Percentiles rank a stretch among this genome's conserved stretches.
These are phyloP conservation scores for Vitis riparia DNA, from an alignment of 164 flowering plant genomes.

Conservation along the genomic window DNA sequence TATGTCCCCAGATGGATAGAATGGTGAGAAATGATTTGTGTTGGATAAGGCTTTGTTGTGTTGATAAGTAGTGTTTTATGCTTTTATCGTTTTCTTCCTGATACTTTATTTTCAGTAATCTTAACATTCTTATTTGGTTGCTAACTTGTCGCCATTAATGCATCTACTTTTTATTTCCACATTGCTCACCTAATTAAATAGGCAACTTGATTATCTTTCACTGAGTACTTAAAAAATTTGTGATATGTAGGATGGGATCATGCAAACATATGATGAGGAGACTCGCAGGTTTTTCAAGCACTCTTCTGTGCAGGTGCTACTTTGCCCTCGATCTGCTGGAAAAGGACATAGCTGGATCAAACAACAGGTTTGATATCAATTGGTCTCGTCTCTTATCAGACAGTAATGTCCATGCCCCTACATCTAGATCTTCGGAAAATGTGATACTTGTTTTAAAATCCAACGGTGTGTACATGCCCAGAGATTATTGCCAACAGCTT, in stretches of 20 bases:
- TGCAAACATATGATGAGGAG: conserved; percentile 49
- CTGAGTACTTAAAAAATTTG: neutral
- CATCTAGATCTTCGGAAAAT: neutral
- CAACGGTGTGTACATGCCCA: too few species aligned
- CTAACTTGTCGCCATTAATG: neutral
- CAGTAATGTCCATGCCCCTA: neutral
- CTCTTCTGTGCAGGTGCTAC: conserved; percentile 49
- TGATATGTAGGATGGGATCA: conserved; percentile 37
- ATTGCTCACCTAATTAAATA: neutral
- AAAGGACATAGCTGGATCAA: conserved; percentile 45
- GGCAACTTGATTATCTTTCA: neutral
- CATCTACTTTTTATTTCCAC: neutral
- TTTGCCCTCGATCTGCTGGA: conserved; percentile 47
- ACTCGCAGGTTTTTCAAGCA: conserved; percentile 47
- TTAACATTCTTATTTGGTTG: neutral
- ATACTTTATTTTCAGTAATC: neutral
- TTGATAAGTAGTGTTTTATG: too few species aligned
- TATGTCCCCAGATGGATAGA: too few species aligned
- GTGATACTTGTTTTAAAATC: too few species aligned
- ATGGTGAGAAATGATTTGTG: too few species aligned
- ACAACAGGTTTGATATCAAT: conserved; percentile 27
- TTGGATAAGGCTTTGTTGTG: too few species aligned
- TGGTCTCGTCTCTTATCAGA: too few species aligned
- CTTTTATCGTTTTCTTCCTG: neutral
- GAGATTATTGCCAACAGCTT: too few species aligned